phyloP scores from a whole-genome alignment of 495 filamentous ascomycete genomes.

The Hypoxylon intermedium region DNA sequence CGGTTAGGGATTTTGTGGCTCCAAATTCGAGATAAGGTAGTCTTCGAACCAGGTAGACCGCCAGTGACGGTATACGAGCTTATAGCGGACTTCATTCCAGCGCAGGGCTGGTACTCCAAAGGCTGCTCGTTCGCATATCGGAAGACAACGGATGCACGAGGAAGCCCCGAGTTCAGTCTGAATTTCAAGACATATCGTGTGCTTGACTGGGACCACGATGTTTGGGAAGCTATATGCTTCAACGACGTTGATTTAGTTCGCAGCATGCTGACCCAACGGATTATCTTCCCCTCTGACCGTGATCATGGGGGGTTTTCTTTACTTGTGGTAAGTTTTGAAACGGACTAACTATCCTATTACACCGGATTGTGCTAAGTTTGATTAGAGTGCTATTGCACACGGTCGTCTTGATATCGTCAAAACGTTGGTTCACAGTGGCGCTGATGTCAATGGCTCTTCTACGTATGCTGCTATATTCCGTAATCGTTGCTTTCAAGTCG shows the following conservation, averaged over 20 bases:
- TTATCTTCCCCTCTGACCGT: not conserved
- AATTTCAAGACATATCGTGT: not conserved
- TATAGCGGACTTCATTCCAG: not conserved
- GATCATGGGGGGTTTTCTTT: not conserved
- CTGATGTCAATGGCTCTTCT: not conserved
- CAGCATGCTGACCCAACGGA: not conserved
- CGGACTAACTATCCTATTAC: not conserved
- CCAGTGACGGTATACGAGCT: not conserved
- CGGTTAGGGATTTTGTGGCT: not conserved
- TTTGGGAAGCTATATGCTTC: not conserved
- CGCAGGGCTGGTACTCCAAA: not conserved
- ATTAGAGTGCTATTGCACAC: not conserved
- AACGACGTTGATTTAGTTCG: not conserved
- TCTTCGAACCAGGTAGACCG: not conserved
- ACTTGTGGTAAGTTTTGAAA: not conserved
- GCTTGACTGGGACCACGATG: not conserved
- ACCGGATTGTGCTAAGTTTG: not conserved
- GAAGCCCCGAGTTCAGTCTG: not conserved
- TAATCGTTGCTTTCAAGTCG: not conserved
- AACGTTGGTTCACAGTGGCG: not conserved
- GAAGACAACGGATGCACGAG: not conserved
- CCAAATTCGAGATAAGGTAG: not conserved
- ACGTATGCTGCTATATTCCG: not conserved
- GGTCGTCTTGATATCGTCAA: not conserved
- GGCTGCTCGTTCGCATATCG: not conserved